phyloP scores from a whole-genome alignment of 345 rosid genomes.

The Gossypium arboreum region DNA sequence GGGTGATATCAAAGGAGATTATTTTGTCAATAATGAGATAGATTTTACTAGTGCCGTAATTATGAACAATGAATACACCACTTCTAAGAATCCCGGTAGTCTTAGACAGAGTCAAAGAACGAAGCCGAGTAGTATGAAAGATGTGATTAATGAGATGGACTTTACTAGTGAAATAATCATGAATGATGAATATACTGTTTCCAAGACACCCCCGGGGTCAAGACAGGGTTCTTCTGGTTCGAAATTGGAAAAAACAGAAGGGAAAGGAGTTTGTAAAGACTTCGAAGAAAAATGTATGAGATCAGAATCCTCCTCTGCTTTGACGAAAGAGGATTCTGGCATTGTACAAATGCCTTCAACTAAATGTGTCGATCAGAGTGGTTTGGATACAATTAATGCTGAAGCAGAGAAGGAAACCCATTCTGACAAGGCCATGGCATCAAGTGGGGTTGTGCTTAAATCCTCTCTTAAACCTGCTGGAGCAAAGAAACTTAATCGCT shows the following conservation, averaged over 20 bases:
- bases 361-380: conserved; percentile 25
- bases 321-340: conserved; percentile 20
- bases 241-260: conserved; percentile 26
- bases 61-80: conserved; percentile 48
- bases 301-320: conserved; percentile 31
- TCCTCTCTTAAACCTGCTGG: conserved; percentile 64
- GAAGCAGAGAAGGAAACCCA: conserved; percentile 25
- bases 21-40: conserved; percentile 40
- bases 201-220: conserved; percentile 41
- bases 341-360: conserved; percentile 31
- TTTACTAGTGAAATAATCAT: conserved; percentile 56
- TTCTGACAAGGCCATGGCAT: conserved; percentile 19
- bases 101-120: conserved; percentile 11
- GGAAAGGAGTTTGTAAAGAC: conserved; percentile 20
- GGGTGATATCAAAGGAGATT: conserved; percentile 27
- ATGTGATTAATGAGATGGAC: conserved; percentile 44
- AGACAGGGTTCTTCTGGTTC: conserved; percentile 21
- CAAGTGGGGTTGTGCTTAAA: conserved; percentile 39
- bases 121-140: conserved; percentile 30
- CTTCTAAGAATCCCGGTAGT: conserved; percentile 46
- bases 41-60: conserved; percentile 58
- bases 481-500: conserved; percentile 42
- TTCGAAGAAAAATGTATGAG: conserved; percentile 16
- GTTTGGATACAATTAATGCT: conserved; percentile 15
- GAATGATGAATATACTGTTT: conserved; percentile 50